Evolutionary conservation across 768 basidiomycete genomes (phyloP).

Genomic region (Phlegmacium glaucopus): DNA sequence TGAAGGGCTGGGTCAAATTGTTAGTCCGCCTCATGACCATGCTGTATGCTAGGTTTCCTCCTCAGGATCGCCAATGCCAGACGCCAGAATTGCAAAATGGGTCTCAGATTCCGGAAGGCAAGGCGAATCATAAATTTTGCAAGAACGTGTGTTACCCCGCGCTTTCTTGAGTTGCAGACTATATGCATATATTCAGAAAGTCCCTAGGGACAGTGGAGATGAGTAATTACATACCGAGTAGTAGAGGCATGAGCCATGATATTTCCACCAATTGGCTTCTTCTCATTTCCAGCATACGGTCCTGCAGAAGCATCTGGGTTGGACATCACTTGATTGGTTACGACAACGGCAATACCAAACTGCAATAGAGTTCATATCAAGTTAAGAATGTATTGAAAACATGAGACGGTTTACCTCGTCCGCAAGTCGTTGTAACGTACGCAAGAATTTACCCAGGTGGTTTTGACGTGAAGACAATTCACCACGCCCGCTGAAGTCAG

Average conservation of each 20-base stretch:
- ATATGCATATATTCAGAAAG: slow-evolving; percentile 7
- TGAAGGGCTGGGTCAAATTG: neutral
- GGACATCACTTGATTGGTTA: slow-evolving; percentile 99
- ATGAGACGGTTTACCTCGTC: slow-evolving; percentile 69
- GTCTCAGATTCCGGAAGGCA: slow-evolving; percentile 96
- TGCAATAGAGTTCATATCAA: slow-evolving; percentile 28
- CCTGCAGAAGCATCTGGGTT: slow-evolving; percentile 92
- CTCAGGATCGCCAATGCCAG: slow-evolving; percentile 93
- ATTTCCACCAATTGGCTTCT: slow-evolving; percentile 99
- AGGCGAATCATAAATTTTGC: slow-evolving; percentile 97
- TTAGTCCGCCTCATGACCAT: neutral
- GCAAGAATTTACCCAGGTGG: slow-evolving; percentile 92
- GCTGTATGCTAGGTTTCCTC: slow-evolving; percentile 64
- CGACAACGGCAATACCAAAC: slow-evolving; percentile 98
- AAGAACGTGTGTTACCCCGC: slow-evolving; percentile 86
- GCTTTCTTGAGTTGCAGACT: slow-evolving; percentile 92
- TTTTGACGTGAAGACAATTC: slow-evolving; percentile 94
- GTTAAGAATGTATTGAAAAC: slow-evolving; percentile 8
- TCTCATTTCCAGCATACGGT: slow-evolving; percentile 85
- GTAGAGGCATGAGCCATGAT: slow-evolving; percentile 99
- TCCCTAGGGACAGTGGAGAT: slow-evolving; percentile 3
- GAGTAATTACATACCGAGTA: slow-evolving; percentile 60
- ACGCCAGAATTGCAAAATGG: slow-evolving; percentile 87
- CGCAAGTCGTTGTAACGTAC: slow-evolving; percentile 88
- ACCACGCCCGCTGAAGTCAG: slow-evolving; percentile 93